Conservation (phyloP, 257 asterid species). For the Leptodermis oblonga region DNA sequence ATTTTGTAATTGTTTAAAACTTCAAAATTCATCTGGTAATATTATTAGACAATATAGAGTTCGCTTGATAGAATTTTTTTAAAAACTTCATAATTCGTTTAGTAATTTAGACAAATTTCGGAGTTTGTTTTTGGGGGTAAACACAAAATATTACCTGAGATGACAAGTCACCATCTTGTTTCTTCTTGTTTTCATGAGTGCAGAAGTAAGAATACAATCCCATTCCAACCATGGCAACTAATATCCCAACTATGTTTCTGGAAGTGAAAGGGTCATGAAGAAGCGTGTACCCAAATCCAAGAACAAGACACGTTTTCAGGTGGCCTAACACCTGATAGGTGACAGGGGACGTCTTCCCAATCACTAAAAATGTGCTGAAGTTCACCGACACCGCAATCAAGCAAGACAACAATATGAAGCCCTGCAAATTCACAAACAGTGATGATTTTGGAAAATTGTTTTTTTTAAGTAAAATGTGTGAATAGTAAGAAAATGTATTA, state of each 20-base stretch:
- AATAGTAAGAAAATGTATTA: neutral
- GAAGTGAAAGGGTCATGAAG: slow-evolving; percentile 79
- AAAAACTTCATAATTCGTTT: too few relatives aligned
- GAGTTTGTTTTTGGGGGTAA: too few relatives aligned
- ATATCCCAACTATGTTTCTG: slow-evolving; percentile 69
- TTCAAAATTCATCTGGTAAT: too few relatives aligned
- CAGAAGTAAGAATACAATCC: slow-evolving; percentile 76
- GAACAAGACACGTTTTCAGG: slow-evolving; percentile 83
- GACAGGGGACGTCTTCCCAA: slow-evolving; percentile 94
- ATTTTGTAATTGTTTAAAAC: too few relatives aligned
- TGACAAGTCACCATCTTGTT: slow-evolving; percentile 42
- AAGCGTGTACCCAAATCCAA: slow-evolving; percentile 79
- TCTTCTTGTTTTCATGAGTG: slow-evolving; percentile 64
- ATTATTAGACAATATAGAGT: too few relatives aligned
- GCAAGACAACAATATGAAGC: slow-evolving; percentile 70
- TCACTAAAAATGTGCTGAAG: slow-evolving; percentile 89
- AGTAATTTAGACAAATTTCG: too few relatives aligned
- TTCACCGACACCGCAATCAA: slow-evolving; percentile 87
- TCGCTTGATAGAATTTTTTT: too few relatives aligned
- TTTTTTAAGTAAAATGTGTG: too few relatives aligned
- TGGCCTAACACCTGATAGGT: slow-evolving; percentile 91
- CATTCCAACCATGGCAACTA: slow-evolving; percentile 82
- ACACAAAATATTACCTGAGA: slow-evolving; percentile 66
- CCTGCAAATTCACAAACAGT: slow-evolving; percentile 35
- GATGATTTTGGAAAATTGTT: too few relatives aligned